These are phyloP conservation scores for Hemileia vastatrix DNA, from an alignment of 1,284 basidiomycete genomes.

Conservation along the genomic window DNA sequence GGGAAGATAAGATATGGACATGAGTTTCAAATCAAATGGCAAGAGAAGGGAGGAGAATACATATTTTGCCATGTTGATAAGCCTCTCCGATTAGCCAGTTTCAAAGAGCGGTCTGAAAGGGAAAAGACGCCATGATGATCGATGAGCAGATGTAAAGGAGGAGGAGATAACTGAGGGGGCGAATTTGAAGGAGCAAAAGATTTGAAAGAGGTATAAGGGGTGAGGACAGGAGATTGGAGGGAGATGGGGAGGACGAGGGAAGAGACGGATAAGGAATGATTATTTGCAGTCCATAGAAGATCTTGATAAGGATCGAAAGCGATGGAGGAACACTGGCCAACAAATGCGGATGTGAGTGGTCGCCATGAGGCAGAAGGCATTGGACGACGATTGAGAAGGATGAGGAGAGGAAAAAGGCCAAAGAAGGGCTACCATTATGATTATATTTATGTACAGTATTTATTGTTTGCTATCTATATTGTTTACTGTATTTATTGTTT, in stretches of 20 bases:
- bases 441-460: too few relatives aligned
- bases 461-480: too few relatives aligned
- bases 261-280: conserved; percentile 63
- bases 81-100: conserved; percentile 45
- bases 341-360: conserved; percentile 8
- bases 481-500: too few relatives aligned
- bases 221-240: conserved; percentile 56
- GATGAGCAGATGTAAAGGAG: conserved; percentile 38
- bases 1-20: background rate
- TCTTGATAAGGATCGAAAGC: conserved; percentile 84
- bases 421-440: too few relatives aligned
- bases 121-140: conserved; percentile 45
- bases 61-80: conserved; percentile 42
- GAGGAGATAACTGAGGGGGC: too few relatives aligned
- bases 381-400: background rate
- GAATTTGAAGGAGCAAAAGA: conserved; percentile 29
- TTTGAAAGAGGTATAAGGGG: conserved; percentile 36
- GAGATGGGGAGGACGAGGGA: conserved; percentile 53
- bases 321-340: conserved; percentile 50
- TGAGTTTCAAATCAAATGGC: background rate
- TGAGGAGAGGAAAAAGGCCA: background rate
- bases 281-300: conserved; percentile 73
- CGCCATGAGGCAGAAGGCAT: conserved; percentile 6
- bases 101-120: conserved; percentile 41
- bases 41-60: background rate